Base-by-base conservation (phyloP, 495 filamentous ascomycete genomes). In the Chaetomium tenue region DNA sequence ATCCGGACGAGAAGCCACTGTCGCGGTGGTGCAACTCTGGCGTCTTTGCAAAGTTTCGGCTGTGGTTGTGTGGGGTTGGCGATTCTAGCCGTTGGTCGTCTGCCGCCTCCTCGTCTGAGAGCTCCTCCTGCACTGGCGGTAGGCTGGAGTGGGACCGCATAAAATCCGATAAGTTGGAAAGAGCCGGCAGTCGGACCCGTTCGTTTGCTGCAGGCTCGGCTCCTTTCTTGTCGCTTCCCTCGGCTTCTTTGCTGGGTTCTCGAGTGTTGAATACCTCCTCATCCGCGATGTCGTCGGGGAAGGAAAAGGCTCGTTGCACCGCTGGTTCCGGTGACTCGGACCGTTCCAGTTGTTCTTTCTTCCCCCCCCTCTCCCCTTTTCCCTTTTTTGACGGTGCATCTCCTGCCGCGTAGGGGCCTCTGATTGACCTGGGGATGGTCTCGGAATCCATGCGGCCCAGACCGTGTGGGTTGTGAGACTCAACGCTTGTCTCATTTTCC, bases 1-100 rank as follows among this genome's bases (percentile, higher is more conserved):
- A 81, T 42, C 70, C 77, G 0, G 72, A 71, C 20, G 72, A 67
- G 59, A 83, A 77, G 0, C 75, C 81, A 61, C 82, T 84, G 68
- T 85, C 82, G 23, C 81, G 69, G 66, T 83, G 69, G 66, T 83
- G 78, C n/a, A 60, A 22, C 25, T 79, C 76, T n/a, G 65, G 64
- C 33, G 58, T 67, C 6, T 63, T 58, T 46, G 58, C 40, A 7
- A 33, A 58, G 25, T 42, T 51, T 39, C 64, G 69, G 6, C 57
- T 61, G 53, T 48, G 18, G 30, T 3, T 33, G 30, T 37, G 33
- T 13, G 22, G 64, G 39, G 57, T 61, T 9, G 25, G 22, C 46
- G 56, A 42, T 18, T 46, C 47, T 66, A 5, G 7, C 23, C 48
- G 15, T 26, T 40, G 60, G 13, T 46, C 30, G 56, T 68, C 65